A percentile compares a stretch with the other conserved stretches of the same genome.
These are phyloP conservation scores for Yarrowia osloensis DNA, from an alignment of 805 yeast genomes.

Conservation along the genomic window DNA sequence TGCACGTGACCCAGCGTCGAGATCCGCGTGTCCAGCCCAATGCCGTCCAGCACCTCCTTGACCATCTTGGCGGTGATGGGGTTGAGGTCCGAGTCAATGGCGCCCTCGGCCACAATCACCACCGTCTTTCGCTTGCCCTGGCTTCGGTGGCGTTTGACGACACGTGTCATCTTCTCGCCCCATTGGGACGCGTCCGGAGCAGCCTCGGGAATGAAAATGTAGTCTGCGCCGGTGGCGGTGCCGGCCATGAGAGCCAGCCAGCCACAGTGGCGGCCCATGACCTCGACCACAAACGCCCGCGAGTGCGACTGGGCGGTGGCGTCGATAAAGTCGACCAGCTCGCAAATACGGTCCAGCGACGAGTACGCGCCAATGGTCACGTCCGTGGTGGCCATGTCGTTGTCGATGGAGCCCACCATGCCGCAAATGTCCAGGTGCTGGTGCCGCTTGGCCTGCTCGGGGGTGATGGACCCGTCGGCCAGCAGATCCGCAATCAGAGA, in stretches of 20 bases:
- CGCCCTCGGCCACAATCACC: conserved; percentile 98
- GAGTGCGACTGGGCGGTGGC: conserved; percentile 97
- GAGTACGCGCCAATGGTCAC: conserved; percentile 96
- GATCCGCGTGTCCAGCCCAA: conserved; percentile 91
- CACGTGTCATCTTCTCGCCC: conserved; percentile 75
- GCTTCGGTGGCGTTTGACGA: conserved; percentile 75
- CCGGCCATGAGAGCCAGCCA: conserved; percentile 99
- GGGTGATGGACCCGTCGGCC: conserved; percentile 55
- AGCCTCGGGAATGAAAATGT: conserved; percentile 89
- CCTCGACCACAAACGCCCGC: conserved; percentile 96
- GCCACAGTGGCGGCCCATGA: conserved; percentile 99
- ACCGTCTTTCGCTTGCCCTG: conserved; percentile 93
- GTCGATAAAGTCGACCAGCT: conserved; percentile 93
- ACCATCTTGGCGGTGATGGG: conserved; percentile 83
- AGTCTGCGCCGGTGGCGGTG: conserved; percentile 94
- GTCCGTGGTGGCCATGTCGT: conserved; percentile 97
- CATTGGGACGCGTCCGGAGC: conserved; percentile 76
- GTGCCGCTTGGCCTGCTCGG: conserved; percentile 61
- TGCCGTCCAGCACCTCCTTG: conserved; percentile 66
- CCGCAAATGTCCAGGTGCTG: conserved; percentile 85
- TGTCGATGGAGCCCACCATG: conserved; percentile 94
- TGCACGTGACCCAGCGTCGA: conserved; percentile 97
- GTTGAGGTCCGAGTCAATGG: conserved; percentile 75
- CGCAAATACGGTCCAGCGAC: conserved; percentile 87
- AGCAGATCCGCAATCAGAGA: conserved; percentile 73